These are phyloP conservation scores for Lachnellula suecica DNA, from an alignment of 2,329 filamentous ascomycete species.

Conservation along the genomic window DNA sequence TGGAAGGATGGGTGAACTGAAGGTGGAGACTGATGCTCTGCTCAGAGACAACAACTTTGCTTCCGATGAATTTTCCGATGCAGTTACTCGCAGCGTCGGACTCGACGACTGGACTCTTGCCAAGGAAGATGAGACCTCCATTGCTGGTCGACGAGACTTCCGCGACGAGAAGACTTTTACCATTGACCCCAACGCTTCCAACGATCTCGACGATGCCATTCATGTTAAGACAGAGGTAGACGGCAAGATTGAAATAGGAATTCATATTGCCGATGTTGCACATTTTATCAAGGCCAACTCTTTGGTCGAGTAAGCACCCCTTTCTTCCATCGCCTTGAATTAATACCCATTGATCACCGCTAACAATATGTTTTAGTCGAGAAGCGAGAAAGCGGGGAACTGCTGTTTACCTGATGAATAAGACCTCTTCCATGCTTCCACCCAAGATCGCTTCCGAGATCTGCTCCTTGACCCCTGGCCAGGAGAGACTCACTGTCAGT, in stretches of 20 bases:
- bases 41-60: conserved; percentile 98
- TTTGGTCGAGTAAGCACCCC: too few relatives aligned
- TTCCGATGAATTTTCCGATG: conserved; percentile 95
- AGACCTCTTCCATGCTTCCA: conserved; percentile 80
- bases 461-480: conserved; percentile 81
- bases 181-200: conserved; percentile 83
- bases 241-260: conserved; percentile 87
- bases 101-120: conserved; percentile 88
- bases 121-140: conserved; percentile 74
- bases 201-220: conserved; percentile 88
- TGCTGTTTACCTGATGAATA: conserved; percentile 91
- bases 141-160: conserved; percentile 84
- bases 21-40: conserved; percentile 95
- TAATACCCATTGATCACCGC: too few relatives aligned
- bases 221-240: conserved; percentile 84
- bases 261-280: conserved; percentile 92
- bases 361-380: too few relatives aligned
- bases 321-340: too few relatives aligned
- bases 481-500: conserved; percentile 88
- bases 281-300: conserved; percentile 98
- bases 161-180: conserved; percentile 87
- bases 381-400: conserved; percentile 98
- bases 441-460: conserved; percentile 81
- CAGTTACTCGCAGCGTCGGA: conserved; percentile 88
- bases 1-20: conserved; percentile 94